Evolutionary conservation across 129 eudicot genomes (phyloP).

Genomic region (Erigeron canadensis): DNA sequence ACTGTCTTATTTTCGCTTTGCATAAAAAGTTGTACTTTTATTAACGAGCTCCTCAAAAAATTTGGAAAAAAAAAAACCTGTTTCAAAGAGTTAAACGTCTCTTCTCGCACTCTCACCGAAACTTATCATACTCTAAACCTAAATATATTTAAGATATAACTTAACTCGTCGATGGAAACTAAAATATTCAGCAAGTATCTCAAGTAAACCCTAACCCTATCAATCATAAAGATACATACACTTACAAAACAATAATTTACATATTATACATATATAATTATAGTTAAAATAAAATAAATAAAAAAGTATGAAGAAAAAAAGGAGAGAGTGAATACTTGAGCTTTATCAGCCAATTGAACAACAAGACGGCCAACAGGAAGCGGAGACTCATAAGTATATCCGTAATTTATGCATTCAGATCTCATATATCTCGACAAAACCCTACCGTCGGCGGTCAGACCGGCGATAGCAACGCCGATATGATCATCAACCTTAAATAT

Average conservation of each 20-base stretch:
- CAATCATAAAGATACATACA: background rate
- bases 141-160: too few relatives aligned
- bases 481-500: constrained; percentile 97
- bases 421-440: constrained; percentile 94
- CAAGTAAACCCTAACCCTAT: background rate
- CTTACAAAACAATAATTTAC: too few relatives aligned
- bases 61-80: too few relatives aligned
- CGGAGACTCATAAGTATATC: constrained; percentile 74
- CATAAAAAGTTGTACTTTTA: too few relatives aligned
- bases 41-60: too few relatives aligned
- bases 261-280: background rate
- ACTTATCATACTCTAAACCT: too few relatives aligned
- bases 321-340: constrained; percentile 60
- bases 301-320: background rate
- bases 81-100: too few relatives aligned
- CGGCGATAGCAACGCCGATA: constrained; percentile 97
- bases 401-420: constrained; percentile 75
- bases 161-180: too few relatives aligned
- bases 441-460: constrained; percentile 96
- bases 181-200: too few relatives aligned
- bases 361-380: constrained; percentile 94
- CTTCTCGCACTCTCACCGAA: too few relatives aligned
- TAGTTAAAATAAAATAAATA: background rate
- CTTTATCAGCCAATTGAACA: constrained; percentile 97
- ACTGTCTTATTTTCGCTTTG: too few relatives aligned